phyloP scores from a whole-genome alignment of 2,329 filamentous ascomycete genomes.

The Cercospora sp. region DNA sequence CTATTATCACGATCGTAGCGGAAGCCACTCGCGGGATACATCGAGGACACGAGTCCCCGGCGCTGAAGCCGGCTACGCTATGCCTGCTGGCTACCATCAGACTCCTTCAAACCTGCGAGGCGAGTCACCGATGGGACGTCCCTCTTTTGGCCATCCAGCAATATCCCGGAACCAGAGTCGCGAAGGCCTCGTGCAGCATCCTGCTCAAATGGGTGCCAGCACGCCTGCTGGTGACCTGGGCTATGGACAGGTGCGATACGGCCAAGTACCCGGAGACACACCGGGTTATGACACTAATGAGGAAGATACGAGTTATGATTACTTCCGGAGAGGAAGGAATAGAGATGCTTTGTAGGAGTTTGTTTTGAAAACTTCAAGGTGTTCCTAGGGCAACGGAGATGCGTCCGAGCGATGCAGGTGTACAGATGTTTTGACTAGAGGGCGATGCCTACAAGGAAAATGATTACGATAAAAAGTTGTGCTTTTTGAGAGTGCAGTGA shows the following conservation, averaged over 20 bases:
- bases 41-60: slow-evolving; percentile 26
- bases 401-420: neutral
- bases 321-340: slow-evolving; percentile 38
- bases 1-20: slow-evolving; percentile 20
- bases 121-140: slow-evolving; percentile 43
- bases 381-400: neutral
- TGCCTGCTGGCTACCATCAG: slow-evolving; percentile 51
- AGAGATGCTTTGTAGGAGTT: slow-evolving; percentile 13
- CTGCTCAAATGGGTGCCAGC: slow-evolving; percentile 25
- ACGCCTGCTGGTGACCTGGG: slow-evolving; percentile 27
- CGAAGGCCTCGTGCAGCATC: slow-evolving; percentile 23
- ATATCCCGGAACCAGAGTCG: slow-evolving; percentile 28
- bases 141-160: slow-evolving; percentile 4
- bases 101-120: slow-evolving; percentile 47
- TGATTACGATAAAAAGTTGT: neutral
- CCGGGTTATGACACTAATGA: slow-evolving; percentile 32
- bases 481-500: neutral
- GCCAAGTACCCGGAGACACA: slow-evolving; percentile 30
- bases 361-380: neutral
- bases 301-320: slow-evolving; percentile 44
- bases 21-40: slow-evolving; percentile 27
- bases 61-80: slow-evolving; percentile 40
- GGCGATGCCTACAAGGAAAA: neutral
- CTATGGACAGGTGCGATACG: slow-evolving; percentile 35
- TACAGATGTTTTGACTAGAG: neutral